Conservation (phyloP, 345 rosid genomes). For the Orychophragmus violaceus region DNA sequence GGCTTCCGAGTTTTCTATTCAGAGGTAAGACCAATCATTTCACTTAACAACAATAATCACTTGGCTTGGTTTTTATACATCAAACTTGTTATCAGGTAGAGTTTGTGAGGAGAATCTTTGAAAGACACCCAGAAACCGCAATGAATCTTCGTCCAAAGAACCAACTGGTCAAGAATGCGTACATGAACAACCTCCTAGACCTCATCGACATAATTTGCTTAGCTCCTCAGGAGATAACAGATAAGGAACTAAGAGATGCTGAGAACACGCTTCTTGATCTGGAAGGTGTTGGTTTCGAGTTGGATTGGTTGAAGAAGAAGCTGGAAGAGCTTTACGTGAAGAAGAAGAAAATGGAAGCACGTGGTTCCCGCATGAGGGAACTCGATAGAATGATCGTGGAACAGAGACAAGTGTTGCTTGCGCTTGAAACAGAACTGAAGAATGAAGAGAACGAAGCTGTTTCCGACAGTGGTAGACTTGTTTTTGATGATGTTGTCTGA, state of each 20-base stretch:
- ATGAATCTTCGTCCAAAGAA: conserved; percentile 12
- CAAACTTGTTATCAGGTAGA: conserved; percentile 17
- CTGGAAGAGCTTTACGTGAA: conserved; percentile 14
- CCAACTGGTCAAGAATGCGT: neutral
- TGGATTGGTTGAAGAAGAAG: conserved; percentile 27
- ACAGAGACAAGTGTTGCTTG: conserved; percentile 10
- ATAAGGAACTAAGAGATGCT: conserved; percentile 18
- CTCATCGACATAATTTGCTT: conserved; percentile 20
- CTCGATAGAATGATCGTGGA: conserved; percentile 19
- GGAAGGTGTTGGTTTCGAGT: conserved; percentile 20
- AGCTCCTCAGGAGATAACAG: conserved; percentile 26
- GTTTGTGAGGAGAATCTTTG: conserved; percentile 24
- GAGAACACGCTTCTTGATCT: conserved; percentile 21
- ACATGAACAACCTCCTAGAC: conserved; percentile 20
- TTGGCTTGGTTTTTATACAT: neutral
- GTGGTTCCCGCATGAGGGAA: conserved; percentile 22
- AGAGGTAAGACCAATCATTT: conserved; percentile 1
- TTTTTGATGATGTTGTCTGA: conserved; percentile 28
- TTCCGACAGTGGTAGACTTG: conserved; percentile 21
- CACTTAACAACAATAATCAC: neutral
- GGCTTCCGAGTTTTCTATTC: conserved; percentile 24
- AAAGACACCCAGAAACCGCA: conserved; percentile 29
- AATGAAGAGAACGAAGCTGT: conserved; percentile 28
- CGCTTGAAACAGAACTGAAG: conserved; percentile 19
- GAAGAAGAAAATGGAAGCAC: conserved; percentile 24